These are phyloP conservation scores for Colletotrichum tanaceti DNA, from an alignment of 2,329 filamentous ascomycete genomes.

Conservation along the genomic window DNA sequence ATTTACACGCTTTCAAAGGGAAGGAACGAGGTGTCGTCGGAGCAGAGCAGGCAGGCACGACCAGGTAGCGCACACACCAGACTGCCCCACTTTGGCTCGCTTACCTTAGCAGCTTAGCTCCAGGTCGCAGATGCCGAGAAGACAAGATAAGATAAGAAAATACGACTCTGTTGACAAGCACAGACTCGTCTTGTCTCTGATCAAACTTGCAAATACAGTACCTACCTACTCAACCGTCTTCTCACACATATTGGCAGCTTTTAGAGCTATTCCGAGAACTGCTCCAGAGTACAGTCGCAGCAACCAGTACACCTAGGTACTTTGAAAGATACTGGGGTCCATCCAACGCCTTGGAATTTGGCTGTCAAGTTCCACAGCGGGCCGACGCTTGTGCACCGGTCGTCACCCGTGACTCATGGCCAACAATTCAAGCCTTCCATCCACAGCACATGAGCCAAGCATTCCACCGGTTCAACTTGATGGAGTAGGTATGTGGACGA, in stretches of 20 bases:
- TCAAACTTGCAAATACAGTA: too few relatives aligned
- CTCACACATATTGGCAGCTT: constrained; percentile 14
- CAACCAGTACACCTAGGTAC: background rate
- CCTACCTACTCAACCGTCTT: background rate
- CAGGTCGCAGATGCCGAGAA: background rate
- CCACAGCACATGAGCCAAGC: background rate
- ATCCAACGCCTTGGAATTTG: constrained; percentile 4
- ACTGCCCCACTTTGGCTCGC: background rate
- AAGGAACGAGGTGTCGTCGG: constrained; percentile 36
- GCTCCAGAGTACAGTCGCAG: background rate
- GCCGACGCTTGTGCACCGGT: background rate
- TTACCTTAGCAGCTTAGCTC: too few relatives aligned
- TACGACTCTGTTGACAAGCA: background rate
- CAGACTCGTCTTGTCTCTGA: background rate
- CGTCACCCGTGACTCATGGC: constrained; percentile 7
- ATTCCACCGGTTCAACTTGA: constrained; percentile 2
- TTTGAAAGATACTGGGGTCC: constrained; percentile 14
- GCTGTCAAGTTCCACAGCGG: background rate
- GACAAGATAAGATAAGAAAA: constrained; percentile 13
- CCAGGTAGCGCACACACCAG: background rate
- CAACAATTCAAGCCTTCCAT: constrained; percentile 11
- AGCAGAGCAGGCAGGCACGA: constrained; percentile 19
- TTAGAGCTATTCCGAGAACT: constrained; percentile 9
- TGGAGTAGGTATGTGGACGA: background rate
- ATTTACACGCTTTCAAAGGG: background rate